Conservation (phyloP, 768 basidiomycete genomes). For the Mycena leptocephala region DNA sequence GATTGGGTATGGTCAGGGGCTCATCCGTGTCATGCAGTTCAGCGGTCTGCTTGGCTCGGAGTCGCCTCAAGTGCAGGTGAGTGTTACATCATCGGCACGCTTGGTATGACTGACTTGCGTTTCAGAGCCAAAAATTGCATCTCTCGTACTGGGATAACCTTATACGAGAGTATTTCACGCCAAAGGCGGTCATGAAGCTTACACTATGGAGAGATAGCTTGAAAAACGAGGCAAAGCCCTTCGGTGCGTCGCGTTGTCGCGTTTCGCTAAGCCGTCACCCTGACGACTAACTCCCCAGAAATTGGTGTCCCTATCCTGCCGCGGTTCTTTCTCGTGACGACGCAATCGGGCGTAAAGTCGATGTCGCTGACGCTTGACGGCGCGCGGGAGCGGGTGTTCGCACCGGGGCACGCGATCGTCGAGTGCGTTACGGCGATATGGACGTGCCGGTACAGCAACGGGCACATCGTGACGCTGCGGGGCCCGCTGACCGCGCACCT, state of each 20-base stretch:
- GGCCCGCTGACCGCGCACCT: slow-evolving; percentile 84
- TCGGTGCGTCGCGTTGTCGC: slow-evolving; percentile 70
- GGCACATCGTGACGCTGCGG: slow-evolving; percentile 83
- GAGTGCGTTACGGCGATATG: slow-evolving; percentile 84
- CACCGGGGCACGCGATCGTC: slow-evolving; percentile 68
- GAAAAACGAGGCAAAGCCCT: slow-evolving; percentile 85
- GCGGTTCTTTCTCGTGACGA: slow-evolving; percentile 89
- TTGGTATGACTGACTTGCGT: slow-evolving; percentile 18
- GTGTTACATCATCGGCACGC: not conserved
- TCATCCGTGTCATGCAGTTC: slow-evolving; percentile 78
- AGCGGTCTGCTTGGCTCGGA: slow-evolving; percentile 74
- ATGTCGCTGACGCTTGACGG: slow-evolving; percentile 88
- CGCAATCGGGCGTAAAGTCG: slow-evolving; percentile 87
- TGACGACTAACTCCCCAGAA: slow-evolving; percentile 61
- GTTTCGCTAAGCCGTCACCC: no score
- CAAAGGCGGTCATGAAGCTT: slow-evolving; percentile 81
- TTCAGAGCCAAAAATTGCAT: slow-evolving; percentile 67
- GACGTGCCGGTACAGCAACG: slow-evolving; percentile 88
- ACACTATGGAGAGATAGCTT: slow-evolving; percentile 93
- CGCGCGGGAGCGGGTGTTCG: slow-evolving; percentile 74
- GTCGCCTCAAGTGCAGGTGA: slow-evolving; percentile 25
- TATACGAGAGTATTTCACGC: slow-evolving; percentile 80
- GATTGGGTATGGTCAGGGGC: slow-evolving; percentile 74
- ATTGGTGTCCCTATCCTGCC: slow-evolving; percentile 86
- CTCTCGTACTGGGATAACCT: slow-evolving; percentile 79